phyloP scores from a whole-genome alignment of 371 early-diverging fungal genomes.

The Mortierella sp. region DNA sequence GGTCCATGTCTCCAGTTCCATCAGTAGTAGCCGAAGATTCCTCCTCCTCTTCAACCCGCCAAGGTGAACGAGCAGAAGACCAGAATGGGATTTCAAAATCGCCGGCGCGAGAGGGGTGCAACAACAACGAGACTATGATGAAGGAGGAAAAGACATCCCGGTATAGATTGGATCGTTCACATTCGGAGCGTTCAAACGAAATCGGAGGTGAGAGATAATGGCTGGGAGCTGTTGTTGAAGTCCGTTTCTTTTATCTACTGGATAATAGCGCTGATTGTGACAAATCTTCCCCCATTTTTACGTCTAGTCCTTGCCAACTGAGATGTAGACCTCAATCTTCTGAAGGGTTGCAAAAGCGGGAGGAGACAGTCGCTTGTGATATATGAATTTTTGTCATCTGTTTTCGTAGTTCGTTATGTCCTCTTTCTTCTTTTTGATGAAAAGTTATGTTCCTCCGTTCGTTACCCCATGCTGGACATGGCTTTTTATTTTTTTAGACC shows the following conservation, averaged over 20 bases:
- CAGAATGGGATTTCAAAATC: conserved; percentile 6
- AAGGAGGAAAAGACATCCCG: conserved; percentile 12
- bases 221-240: not conserved
- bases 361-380: not conserved
- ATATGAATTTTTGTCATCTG: not conserved
- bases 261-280: no score
- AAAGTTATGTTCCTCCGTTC: conserved; percentile 3
- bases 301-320: no score
- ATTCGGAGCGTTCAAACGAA: conserved; percentile 21
- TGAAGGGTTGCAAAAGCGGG: no score
- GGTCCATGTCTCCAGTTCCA: conserved; percentile 19
- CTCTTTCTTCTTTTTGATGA: not conserved
- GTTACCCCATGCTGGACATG: conserved; percentile 14
- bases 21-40: not conserved
- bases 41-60: not conserved
- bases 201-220: conserved; percentile 22
- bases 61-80: not conserved
- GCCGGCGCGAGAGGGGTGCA: not conserved
- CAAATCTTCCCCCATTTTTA: no score
- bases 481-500: not conserved
- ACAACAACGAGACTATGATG: not conserved
- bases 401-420: no score
- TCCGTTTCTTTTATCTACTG: not conserved
- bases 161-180: conserved; percentile 27
- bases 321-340: no score